Base-by-base conservation (phyloP, 345 rosid species). In the Sonneratia caseolaris region DNA sequence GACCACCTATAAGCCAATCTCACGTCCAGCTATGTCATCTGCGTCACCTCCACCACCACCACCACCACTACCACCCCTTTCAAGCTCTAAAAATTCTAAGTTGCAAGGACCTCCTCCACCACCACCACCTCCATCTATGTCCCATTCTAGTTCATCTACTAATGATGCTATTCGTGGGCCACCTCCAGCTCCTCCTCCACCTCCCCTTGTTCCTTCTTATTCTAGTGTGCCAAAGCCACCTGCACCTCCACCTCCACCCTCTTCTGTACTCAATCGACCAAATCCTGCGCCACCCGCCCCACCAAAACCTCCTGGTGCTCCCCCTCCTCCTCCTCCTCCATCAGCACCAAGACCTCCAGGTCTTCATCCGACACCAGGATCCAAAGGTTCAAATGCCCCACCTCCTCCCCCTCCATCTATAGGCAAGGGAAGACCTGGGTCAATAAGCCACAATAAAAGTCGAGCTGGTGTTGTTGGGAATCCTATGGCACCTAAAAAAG, bases 321-420 rank as follows among this genome's bases (percentile, higher is more conserved):
- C 89, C 51, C 90, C 90, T 22, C 86, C 89, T 49, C 90, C 89
- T 49, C 90, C 91, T 61, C 91, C 90, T n/a, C 92, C 90, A 32
- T 73, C 89, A 45, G 73, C 76, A 42, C 64, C 78, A 43, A 75
- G 82, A 69, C 80, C 75, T 73, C 82, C 79, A 40, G 81, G 74
- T 71, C 83, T 87, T 62, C 85, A 87, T 69, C 87, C 85, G 57
- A 81, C 85, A 73, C 75, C 79, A 56, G 89, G 84, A 74, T 79
- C 79, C 68, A 91, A 82, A 73, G 80, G 78, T 36, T 79, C 82
- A 69, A 81, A 55, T 68, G 90, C 85, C 76, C 89, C 92, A 38
- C 93, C 91, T 36, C 94, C 93, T 32, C 96, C 95, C 2, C 90
- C 92, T 73, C 88, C 88, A 76, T 82, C 85, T 71, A 74, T 72